Evolutionary conservation across 2,329 filamentous ascomycete species (phyloP), one percentile per base, ranked within the genome.

Genomic region (Alternaria consortialis): DNA sequence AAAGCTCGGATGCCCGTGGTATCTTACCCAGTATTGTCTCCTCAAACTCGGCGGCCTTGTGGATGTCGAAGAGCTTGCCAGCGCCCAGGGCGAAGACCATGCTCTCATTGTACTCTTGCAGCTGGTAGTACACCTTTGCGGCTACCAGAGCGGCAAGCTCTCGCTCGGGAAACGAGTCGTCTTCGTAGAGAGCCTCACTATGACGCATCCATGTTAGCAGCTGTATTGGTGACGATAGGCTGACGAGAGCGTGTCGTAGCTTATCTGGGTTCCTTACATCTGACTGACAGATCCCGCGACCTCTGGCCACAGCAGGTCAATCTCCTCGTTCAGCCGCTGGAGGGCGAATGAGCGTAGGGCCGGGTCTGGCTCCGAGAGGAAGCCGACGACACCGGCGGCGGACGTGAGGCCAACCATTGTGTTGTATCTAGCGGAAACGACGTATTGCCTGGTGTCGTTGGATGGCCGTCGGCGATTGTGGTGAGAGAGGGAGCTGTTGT

Each of bases 81-180:
- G 95, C 94, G 60, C 93, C 94, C 46, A 99, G 88, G 66, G 95
- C 95, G 80, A 99, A 98, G 53, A 92, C 91, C 94, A 99, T 98
- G 81, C 94, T 97, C 84, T 99, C 95, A 78, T 97, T 95, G 84
- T 99, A 99, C 79, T 95, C 95, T 82, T 97, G 93, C 54, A 99
- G 89, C 78, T 99, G 95, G 78, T 98, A 99, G 84, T 98, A 99
- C 70, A 98, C 93, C 86, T 99, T 99, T 71, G 95, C 91, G 43
- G 97, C 91, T 56, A 99, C 93, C 51, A 99, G 86, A 55, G 95
- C 95, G 56, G 95, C 95, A 58, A 99, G 90, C 79, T 95, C 92
- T 75, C 94, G 92, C 80, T 99, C 91, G 50, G 94, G 91, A 76
- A 99, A 99, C 62, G 88, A 87, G 74, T 97, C 93, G 82, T 99